A percentile compares a stretch with the other conserved stretches of the same genome.
These are phyloP conservation scores for Tuber borchii DNA, from an alignment of 495 filamentous ascomycete species.

Conservation along the genomic window DNA sequence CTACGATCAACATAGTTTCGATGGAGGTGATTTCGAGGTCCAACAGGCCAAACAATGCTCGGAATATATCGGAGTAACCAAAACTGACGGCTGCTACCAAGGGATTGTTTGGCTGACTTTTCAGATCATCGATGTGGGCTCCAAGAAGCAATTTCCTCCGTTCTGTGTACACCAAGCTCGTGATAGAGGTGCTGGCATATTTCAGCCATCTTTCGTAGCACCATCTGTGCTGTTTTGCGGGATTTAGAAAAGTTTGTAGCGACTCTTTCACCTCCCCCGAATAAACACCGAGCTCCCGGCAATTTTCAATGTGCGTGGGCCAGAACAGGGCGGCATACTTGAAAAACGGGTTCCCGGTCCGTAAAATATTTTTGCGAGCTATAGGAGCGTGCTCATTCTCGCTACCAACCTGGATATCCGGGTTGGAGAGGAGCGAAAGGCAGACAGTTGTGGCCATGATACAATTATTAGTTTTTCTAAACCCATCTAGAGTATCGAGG, in stretches of 20 bases:
- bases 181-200: not conserved
- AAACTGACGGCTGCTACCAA: not conserved
- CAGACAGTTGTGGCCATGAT: conserved; percentile 18
- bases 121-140: not conserved
- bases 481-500: not conserved
- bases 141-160: not conserved
- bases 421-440: conserved; percentile 1
- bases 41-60: not conserved
- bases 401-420: not conserved
- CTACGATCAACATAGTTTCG: not conserved
- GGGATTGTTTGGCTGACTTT: not conserved
- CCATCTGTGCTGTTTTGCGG: conserved; percentile 2
- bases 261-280: not conserved
- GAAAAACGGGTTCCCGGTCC: not conserved
- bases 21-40: not conserved
- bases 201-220: not conserved
- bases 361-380: not conserved
- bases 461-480: not conserved
- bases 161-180: not conserved
- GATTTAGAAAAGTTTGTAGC: conserved; percentile 2
- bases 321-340: conserved; percentile 6
- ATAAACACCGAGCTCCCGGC: not conserved
- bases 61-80: not conserved
- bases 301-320: conserved; percentile 6
- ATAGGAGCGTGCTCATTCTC: not conserved